These are phyloP conservation scores for Xylaria castorea DNA, from an alignment of 495 filamentous ascomycete species.

Conservation along the genomic window DNA sequence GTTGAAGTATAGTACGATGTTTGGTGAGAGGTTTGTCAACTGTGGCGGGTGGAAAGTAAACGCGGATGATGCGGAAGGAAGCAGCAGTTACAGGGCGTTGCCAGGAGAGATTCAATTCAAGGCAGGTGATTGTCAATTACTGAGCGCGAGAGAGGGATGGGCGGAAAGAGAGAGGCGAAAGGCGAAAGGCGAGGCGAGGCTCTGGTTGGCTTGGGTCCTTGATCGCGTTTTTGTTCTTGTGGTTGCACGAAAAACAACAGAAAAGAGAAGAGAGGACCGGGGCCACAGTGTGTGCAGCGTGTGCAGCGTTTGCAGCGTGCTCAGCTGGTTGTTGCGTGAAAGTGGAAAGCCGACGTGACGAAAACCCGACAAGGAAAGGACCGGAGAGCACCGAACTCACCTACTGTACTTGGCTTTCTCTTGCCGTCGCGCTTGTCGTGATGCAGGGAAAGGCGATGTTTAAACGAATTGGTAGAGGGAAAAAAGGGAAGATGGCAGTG, in stretches of 20 bases:
- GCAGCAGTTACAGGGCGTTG: not conserved
- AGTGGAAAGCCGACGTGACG: not conserved
- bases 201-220: not conserved
- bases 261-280: not conserved
- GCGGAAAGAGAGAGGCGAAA: not conserved
- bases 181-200: constrained; percentile 5
- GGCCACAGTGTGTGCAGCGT: constrained; percentile 6
- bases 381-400: not conserved
- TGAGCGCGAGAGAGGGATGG: not conserved
- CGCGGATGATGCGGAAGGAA: not conserved
- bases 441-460: not conserved
- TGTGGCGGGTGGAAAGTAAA: not conserved
- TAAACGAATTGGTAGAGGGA: not conserved
- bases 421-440: not conserved
- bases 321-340: not conserved
- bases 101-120: not conserved
- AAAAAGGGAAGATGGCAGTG: not conserved
- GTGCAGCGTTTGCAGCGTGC: not conserved
- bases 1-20: not conserved
- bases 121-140: not conserved
- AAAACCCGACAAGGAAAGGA: constrained; percentile 10
- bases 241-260: constrained; percentile 16
- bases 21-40: not conserved
- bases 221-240: not conserved
- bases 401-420: not conserved